phyloP scores from a whole-genome alignment of 805 yeast species.

The Schizosaccharomyces cryophilus region DNA sequence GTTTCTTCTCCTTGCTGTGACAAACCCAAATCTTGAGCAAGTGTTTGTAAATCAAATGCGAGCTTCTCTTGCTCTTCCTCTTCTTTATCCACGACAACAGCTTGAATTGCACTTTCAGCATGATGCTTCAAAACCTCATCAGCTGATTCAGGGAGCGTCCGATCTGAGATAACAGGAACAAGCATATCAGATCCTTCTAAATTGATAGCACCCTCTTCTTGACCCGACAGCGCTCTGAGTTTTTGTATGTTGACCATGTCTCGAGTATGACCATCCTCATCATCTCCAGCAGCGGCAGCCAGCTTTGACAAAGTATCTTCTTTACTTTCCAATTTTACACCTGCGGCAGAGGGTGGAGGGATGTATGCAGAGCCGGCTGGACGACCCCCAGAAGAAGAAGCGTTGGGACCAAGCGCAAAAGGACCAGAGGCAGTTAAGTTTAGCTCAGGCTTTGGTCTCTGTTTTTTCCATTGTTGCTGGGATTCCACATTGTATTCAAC shows the following conservation, averaged over 20 bases:
- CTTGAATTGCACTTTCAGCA: neutral
- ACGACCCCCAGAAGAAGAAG: neutral
- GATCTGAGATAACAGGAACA: neutral
- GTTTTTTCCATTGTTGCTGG: neutral
- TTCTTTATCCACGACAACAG: neutral
- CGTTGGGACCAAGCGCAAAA: neutral
- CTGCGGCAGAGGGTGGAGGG: neutral
- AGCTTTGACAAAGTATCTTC: neutral
- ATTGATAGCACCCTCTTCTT: neutral
- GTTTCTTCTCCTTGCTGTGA: neutral
- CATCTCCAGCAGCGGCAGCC: neutral
- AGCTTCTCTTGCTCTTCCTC: neutral
- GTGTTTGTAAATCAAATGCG: neutral
- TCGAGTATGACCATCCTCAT: neutral
- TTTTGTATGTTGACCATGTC: neutral
- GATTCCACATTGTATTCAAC: neutral
- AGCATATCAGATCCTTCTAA: neutral
- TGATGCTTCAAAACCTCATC: neutral
- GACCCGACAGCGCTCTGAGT: neutral
- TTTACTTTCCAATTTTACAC: neutral
- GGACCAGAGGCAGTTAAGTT: neutral
- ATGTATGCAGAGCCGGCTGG: neutral
- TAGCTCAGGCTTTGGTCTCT: neutral
- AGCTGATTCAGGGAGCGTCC: neutral
- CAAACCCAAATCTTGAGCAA: neutral